Evolutionary conservation across 2,329 filamentous ascomycete species (phyloP), one percentile per base, ranked within the genome.

Genomic region (Colletotrichum aenigma): DNA sequence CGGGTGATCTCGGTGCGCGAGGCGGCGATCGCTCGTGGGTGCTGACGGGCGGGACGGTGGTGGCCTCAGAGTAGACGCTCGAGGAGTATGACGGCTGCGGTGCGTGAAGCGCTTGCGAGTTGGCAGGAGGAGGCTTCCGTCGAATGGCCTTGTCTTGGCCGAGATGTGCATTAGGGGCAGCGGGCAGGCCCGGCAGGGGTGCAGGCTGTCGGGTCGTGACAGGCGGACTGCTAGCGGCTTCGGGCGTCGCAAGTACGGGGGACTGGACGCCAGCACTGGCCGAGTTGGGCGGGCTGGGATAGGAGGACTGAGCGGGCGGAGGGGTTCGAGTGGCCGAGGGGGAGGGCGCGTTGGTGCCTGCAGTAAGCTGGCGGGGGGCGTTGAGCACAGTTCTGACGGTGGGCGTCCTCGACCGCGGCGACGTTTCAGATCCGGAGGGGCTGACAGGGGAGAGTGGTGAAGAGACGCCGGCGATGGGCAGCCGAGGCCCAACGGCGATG

Each of bases 111-210:
- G 69, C 71, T n/a, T 75, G 74, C 48, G 77, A 66, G 72, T 75
- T 79, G 13, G 80, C 77, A 30, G 85, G 84, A 12, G 86, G 83
- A 6, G 87, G 87, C 78, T 89, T 90, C 74, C 88, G 85, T 75
- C 84, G 86, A 74, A 88, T 86, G 15, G 86, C 84, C 72, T 85
- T 87, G 26, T 75, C 71, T 15, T 60, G 71, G 34, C 69, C 67
- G 56, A 73, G 60, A 43, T 56, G 48, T 66, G 64, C 68, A 66
- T 80, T 79, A 58, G 58, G 67, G 67, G 64, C 38, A 32, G 43
- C 34, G n/a, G 69, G 73, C 43, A 77, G 55, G 21, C 65, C 69
- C 58, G 52, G 26, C 69, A 77, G 58, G 73, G 73, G 48, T 71
- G 64, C 32, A 36, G 68, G 74, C 43, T 76, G 66, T 67, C 70